Evolutionary conservation across 1,139 yeast species (phyloP), one percentile per base, ranked within the genome.

Genomic region (Yamadazyma songkhlaensis): DNA sequence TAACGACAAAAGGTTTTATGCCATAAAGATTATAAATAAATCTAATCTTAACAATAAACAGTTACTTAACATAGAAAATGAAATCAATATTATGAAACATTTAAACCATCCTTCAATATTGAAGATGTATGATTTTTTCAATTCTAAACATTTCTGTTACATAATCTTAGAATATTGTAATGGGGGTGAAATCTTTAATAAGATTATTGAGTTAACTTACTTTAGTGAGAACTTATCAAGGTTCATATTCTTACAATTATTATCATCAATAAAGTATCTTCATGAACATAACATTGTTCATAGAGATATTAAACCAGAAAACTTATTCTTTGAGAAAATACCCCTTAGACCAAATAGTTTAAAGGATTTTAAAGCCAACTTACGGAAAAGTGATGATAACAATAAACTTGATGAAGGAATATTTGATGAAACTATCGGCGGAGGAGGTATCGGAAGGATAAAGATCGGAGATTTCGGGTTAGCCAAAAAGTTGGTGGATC

Each of bases 131-230:
- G 86, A 85, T 46, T 84, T 83, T 53, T 74, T 82, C 40, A 62
- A 67, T 41, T 53, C 62, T 21, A 65, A 67, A 24, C 76, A 78
- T 25, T 75, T 79, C 57, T 87, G 88, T 57, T 92, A 81, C 57
- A 79, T 92, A 40, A 72, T 92, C 7, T 79, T 90, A 49, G 98
- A 94, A 57, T 72, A 86, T 39, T 83, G 92, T 35, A 77, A 83
- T 37, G 98, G 98, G 12, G 98, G 98, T 21, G 98, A 94, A 62
- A 80, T 92, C 26, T 92, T 92, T 64, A 92, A 89, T 53, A 94
- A 89, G 59, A 89, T 92, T 51, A 95, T 92, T 28, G 84, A 88
- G 49, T 82, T 79, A 51, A 92, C 98, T 0, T 92, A 92, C 62
- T 85, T 92, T 57, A 78, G 89, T 32, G 98, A 92, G 57, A 83